Base-by-base conservation (phyloP, 2,329 filamentous ascomycete species). In the Immersiporthe knoxdaviesiana region DNA sequence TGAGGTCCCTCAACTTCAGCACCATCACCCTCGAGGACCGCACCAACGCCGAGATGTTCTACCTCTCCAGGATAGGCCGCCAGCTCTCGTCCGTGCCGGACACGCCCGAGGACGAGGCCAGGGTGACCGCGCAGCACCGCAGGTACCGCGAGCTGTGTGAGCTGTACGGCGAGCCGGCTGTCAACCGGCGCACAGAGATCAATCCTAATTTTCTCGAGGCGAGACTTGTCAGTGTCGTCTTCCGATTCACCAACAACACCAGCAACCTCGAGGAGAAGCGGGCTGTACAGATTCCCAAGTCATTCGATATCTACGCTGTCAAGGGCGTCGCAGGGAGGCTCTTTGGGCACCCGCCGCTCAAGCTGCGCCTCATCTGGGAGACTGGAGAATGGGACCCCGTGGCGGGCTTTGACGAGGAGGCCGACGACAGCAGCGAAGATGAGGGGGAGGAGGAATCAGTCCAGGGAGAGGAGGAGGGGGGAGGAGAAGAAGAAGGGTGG, bases 381-480 rank as follows among this genome's bases (percentile, higher is more conserved):
- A 97, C 94, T 11, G 92, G 93, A 27, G 94, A 97, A 78, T 93
- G 91, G 88, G 93, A 97, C 78, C 92, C 92, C 0, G 89, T 93
- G 0, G 86, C 86, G 11, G 85, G 87, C 71, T 87, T 88, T 73
- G 85, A 89, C 71, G 84, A 87, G 5, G 84, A 85, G 39, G 88
- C 88, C 3, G 76, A 74, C 16, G 85, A 85, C 30, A 84, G 82
- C 73, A 85, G 84, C 60, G 85, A 86, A 39, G 85, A 86, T 8
- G 84, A 86, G 39, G 83, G 84, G 7, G 83, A 84, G 7, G 80
- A 78, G 7, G 80, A 78, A 16, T 73, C 76, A 30, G 77, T 79
- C 56, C 79, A 76, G 30, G 76, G 16, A 5, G 6, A 39, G 12
- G 32, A 52, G 24, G 12, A 47, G 39, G 47, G 67, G 24, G 54